A percentile compares a stretch with the other conserved stretches of the same genome.
Conservation (phyloP, 306 rosid species). For the Mimosa bimucronata region DNA sequence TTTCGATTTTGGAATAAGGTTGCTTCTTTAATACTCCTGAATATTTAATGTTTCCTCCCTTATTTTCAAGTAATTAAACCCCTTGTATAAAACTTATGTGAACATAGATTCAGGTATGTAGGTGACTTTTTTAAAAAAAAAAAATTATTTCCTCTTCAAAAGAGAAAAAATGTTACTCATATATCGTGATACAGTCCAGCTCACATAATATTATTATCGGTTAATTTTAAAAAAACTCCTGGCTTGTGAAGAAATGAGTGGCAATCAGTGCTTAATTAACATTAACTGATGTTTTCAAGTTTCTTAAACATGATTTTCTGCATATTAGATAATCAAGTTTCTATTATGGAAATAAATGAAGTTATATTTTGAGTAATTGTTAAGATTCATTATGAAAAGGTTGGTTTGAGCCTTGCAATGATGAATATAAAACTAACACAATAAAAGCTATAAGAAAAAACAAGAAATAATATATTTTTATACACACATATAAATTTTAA, state of each 20-base stretch:
- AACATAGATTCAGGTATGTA: background rate
- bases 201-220: background rate
- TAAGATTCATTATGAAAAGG: constrained; percentile 42
- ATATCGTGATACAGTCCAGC: background rate
- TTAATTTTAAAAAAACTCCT: background rate
- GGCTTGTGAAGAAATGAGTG: background rate
- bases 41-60: background rate
- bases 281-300: constrained; percentile 2
- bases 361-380: constrained; percentile 39
- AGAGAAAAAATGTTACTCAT: background rate
- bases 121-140: background rate
- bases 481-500: background rate
- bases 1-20: background rate
- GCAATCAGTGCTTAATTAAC: background rate
- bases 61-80: background rate
- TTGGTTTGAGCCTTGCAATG: constrained; percentile 36
- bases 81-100: background rate
- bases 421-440: constrained; percentile 31
- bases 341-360: constrained; percentile 27
- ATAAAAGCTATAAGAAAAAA: constrained; percentile 8
- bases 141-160: background rate
- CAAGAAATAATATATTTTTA: background rate
- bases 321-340: constrained; percentile 15
- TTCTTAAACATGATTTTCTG: background rate
- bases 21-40: constrained; percentile 3